These are phyloP conservation scores for Cavenderia fasciculata DNA, from an alignment of 78 protist genomes.

Conservation along the genomic window DNA sequence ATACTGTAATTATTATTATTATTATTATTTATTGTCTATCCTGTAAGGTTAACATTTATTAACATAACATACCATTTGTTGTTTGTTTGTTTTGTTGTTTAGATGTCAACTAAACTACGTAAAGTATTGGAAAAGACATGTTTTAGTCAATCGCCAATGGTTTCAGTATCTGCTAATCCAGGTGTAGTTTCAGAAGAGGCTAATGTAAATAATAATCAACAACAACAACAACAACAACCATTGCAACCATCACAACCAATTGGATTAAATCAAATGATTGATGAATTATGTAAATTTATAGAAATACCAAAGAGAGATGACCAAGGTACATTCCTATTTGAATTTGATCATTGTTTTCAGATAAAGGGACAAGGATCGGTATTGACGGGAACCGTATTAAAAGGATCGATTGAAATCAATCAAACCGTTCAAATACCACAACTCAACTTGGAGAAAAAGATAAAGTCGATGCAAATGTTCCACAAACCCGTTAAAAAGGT, in stretches of 20 bases:
- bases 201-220: background rate
- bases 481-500: constrained; percentile 81
- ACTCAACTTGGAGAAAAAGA: constrained; percentile 57
- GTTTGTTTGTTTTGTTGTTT: too few species aligned
- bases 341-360: constrained; percentile 98
- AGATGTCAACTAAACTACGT: constrained; percentile 7
- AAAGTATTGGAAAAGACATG: constrained; percentile 69
- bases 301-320: constrained; percentile 11
- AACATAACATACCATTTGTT: too few species aligned
- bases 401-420: constrained; percentile 84
- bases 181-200: background rate
- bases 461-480: constrained; percentile 98
- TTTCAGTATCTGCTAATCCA: constrained; percentile 34
- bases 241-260: constrained; percentile 15
- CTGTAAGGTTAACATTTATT: background rate
- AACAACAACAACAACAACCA: background rate
- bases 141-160: constrained; percentile 25
- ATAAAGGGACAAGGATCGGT: constrained; percentile 98
- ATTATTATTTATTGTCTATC: background rate
- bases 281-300: background rate
- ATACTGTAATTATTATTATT: constrained; percentile 16
- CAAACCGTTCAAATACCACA: constrained; percentile 84
- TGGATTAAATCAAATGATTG: constrained; percentile 23
- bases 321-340: constrained; percentile 83
- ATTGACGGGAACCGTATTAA: constrained; percentile 94